Evolutionary conservation across 2,329 filamentous ascomycete genomes (phyloP).

Genomic region (Diaporthe capsici): DNA sequence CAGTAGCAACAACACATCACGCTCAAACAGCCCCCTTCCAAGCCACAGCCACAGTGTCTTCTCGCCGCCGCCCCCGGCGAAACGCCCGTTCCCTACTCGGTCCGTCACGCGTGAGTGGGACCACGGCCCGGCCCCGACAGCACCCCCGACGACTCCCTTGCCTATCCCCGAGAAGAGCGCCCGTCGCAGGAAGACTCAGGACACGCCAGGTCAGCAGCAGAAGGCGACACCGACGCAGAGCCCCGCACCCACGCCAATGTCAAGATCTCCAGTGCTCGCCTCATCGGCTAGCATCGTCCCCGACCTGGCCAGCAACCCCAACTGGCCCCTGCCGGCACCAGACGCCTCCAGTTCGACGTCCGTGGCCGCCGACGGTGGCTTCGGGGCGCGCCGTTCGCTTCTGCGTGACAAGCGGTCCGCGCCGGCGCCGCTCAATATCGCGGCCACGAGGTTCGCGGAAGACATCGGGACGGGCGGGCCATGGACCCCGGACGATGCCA

Average conservation of each 20-base stretch:
- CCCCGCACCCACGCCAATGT: constrained; percentile 35
- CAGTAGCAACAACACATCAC: constrained; percentile 31
- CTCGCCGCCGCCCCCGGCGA: constrained; percentile 37
- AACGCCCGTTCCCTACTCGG: not conserved
- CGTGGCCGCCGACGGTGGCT: constrained; percentile 9
- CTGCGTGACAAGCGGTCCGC: constrained; percentile 34
- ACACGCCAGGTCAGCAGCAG: constrained; percentile 3
- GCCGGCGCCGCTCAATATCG: constrained; percentile 41
- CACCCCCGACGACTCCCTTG: constrained; percentile 36
- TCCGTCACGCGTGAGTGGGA: constrained; percentile 31
- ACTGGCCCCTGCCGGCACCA: constrained; percentile 41
- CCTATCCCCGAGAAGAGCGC: constrained; percentile 37
- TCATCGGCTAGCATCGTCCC: constrained; percentile 33
- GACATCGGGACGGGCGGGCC: constrained; percentile 22
- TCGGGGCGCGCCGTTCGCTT: constrained; percentile 19
- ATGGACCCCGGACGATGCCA: constrained; percentile 22
- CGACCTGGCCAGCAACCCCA: constrained; percentile 29
- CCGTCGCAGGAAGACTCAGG: constrained; percentile 28
- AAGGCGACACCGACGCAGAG: not conserved
- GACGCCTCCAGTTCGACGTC: not conserved
- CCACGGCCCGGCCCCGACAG: constrained; percentile 35
- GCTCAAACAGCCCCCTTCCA: constrained; percentile 26
- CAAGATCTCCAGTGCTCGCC: constrained; percentile 34
- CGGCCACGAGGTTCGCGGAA: constrained; percentile 37
- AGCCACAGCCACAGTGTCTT: constrained; percentile 39